Percentiles rank a stretch among this genome's conserved stretches.
Conservation (phyloP, 306 rosid genomes). For the Crataegus laevigata region DNA sequence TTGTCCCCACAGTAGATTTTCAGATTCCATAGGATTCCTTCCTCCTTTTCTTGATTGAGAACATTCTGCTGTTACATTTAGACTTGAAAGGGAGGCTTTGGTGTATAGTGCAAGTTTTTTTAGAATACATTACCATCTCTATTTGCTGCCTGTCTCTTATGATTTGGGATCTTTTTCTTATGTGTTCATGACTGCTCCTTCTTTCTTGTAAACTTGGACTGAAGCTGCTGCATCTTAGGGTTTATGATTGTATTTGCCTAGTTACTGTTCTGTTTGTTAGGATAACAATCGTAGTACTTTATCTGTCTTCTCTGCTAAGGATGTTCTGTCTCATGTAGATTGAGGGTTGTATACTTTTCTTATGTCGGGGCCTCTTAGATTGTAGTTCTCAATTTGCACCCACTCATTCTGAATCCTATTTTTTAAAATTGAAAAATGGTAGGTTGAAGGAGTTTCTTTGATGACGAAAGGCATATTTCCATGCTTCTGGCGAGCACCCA, state of each 20-base stretch:
- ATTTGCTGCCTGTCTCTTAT: too few species aligned
- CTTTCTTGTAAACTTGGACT: neutral
- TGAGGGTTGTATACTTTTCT: too few species aligned
- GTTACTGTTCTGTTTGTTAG: neutral
- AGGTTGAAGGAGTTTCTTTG: constrained; percentile 67
- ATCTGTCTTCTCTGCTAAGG: neutral
- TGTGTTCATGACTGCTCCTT: neutral
- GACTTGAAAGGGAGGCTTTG: too few species aligned
- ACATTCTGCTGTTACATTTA: too few species aligned
- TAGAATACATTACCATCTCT: too few species aligned
- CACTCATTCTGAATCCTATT: neutral
- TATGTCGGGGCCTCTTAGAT: too few species aligned
- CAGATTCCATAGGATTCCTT: too few species aligned
- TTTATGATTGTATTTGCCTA: neutral
- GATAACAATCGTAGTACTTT: neutral
- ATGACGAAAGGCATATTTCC: constrained; percentile 67
- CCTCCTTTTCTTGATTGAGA: too few species aligned
- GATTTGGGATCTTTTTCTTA: neutral
- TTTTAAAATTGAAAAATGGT: neutral
- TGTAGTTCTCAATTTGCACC: neutral
- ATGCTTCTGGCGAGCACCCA: constrained; percentile 92
- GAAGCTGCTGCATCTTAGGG: neutral
- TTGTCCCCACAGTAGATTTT: too few species aligned
- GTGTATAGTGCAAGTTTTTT: too few species aligned
- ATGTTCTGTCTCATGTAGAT: too few species aligned